Evolutionary conservation across 352 stramenopile genomes (phyloP).

Genomic region (Globisporangium yorkense): DNA sequence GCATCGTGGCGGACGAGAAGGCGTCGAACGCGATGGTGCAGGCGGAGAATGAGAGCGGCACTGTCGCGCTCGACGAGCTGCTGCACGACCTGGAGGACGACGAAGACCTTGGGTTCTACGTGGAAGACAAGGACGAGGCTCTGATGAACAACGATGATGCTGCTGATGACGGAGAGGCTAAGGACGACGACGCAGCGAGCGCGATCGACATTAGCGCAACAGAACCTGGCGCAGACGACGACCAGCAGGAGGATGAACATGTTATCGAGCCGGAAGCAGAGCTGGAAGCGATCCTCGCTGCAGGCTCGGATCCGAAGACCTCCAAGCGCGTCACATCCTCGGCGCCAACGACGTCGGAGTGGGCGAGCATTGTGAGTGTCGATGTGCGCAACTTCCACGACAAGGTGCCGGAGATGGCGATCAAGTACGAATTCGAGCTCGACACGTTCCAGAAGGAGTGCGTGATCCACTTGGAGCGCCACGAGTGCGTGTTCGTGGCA

Average conservation of each 20-base stretch:
- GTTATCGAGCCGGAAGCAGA: slow-evolving; percentile 36
- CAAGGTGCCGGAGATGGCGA: slow-evolving; percentile 79
- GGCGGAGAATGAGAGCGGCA: slow-evolving; percentile 35
- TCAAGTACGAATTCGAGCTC: slow-evolving; percentile 83
- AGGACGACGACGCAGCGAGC: neutral
- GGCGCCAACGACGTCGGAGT: slow-evolving; percentile 31
- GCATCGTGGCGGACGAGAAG: slow-evolving; percentile 58
- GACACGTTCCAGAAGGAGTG: slow-evolving; percentile 98
- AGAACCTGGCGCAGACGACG: slow-evolving; percentile 1
- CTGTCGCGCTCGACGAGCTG: slow-evolving; percentile 61
- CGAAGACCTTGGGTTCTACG: slow-evolving; percentile 54
- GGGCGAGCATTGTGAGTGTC: slow-evolving; percentile 61
- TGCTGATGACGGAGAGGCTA: slow-evolving; percentile 1
- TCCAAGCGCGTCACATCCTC: slow-evolving; percentile 15
- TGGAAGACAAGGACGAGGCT: slow-evolving; percentile 28
- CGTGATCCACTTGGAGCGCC: slow-evolving; percentile 90
- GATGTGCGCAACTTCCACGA: slow-evolving; percentile 82
- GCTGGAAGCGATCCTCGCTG: slow-evolving; percentile 44
- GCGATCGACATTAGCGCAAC: too few species aligned
- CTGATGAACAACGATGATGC: neutral
- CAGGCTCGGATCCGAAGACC: neutral
- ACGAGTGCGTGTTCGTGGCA: slow-evolving; percentile 95
- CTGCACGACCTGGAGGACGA: slow-evolving; percentile 66
- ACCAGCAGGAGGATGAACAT: neutral
- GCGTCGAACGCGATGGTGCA: slow-evolving; percentile 46